Conservation (phyloP, 148 eudicot species). For the Talinum fruticosum region DNA sequence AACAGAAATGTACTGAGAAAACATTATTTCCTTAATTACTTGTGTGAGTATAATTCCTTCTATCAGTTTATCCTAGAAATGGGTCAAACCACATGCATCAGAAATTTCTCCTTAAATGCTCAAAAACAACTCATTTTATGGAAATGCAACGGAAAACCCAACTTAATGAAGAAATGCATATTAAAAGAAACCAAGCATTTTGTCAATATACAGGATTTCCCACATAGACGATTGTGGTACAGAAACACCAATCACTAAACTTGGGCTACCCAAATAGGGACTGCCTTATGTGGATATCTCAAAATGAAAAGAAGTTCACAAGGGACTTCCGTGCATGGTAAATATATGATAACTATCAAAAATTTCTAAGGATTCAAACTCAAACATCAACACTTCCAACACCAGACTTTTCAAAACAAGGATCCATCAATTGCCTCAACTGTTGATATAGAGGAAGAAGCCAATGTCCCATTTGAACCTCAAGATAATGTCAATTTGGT, state of each 20-base stretch:
- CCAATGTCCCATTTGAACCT: neutral
- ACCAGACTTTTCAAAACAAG: neutral
- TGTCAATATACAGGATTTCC: neutral
- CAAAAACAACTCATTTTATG: neutral
- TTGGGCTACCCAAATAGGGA: neutral
- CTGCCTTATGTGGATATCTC: neutral
- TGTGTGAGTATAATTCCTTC: no score
- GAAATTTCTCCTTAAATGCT: neutral
- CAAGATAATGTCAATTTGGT: neutral
- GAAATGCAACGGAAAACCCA: neutral
- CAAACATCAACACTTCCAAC: neutral
- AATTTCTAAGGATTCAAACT: neutral
- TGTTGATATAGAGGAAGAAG: neutral
- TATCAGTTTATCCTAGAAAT: no score
- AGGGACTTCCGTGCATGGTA: neutral
- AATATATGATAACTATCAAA: neutral
- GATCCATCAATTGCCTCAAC: neutral
- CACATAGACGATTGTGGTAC: neutral
- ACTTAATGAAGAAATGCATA: neutral
- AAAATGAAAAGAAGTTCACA: neutral
- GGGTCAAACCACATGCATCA: neutral
- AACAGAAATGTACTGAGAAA: no score
- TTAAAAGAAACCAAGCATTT: neutral
- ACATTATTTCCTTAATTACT: no score
- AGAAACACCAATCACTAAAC: neutral